phyloP scores from a whole-genome alignment of 2,329 filamentous ascomycete genomes.

The Dactylellina leptospora region DNA sequence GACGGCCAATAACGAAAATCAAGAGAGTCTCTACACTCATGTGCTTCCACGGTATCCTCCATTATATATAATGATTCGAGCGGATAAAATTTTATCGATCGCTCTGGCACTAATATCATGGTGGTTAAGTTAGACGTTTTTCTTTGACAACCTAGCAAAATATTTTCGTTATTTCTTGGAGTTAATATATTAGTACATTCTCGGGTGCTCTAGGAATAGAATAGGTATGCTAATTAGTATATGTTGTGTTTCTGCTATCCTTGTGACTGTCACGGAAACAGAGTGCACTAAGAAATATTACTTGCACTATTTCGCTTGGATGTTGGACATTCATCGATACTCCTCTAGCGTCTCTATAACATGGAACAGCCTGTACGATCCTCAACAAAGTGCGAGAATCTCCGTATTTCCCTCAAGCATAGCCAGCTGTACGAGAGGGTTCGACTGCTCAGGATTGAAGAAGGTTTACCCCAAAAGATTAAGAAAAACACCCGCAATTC shows the following conservation, averaged over 20 bases:
- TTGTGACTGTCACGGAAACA: neutral
- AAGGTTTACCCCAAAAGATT: conserved; percentile 15
- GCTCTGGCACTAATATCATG: too few species aligned
- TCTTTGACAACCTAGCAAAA: too few species aligned
- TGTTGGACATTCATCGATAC: neutral
- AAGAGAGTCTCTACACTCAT: too few species aligned
- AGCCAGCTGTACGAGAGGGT: neutral
- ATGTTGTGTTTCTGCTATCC: neutral
- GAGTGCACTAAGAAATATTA: neutral
- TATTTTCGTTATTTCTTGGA: too few species aligned
- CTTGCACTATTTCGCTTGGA: neutral
- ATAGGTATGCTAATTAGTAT: too few species aligned
- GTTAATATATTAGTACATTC: too few species aligned
- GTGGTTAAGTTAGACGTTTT: too few species aligned
- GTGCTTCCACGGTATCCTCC: too few species aligned
- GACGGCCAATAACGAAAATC: too few species aligned
- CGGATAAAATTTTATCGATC: too few species aligned
- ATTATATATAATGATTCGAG: too few species aligned
- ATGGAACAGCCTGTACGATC: conserved; percentile 10
- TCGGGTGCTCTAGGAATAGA: too few species aligned
- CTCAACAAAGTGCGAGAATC: conserved; percentile 20
- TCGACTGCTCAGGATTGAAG: conserved; percentile 4
- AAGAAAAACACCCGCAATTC: conserved; percentile 24
- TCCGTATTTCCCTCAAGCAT: conserved; percentile 38
- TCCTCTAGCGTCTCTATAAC: neutral